phyloP scores from a whole-genome alignment of 495 filamentous ascomycete species.

The Usnea hakonensis region DNA sequence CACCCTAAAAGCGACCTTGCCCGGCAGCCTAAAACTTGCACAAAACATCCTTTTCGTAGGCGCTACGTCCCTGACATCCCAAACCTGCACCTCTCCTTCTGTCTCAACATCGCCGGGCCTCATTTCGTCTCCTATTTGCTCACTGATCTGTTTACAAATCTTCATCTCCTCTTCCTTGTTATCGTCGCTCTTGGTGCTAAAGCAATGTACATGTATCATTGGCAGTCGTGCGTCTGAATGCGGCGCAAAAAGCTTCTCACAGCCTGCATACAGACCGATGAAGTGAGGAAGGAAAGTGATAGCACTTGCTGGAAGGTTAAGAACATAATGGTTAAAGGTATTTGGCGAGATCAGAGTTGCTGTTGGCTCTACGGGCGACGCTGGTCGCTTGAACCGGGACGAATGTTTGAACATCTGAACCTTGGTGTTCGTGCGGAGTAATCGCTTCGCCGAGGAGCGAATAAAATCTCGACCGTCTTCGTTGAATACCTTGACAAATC shows the following conservation, averaged over 20 bases:
- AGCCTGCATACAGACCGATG: slow-evolving; percentile 67
- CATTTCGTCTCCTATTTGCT: slow-evolving; percentile 54
- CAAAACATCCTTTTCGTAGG: slow-evolving; percentile 97
- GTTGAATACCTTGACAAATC: slow-evolving; percentile 72
- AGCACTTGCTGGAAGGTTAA: slow-evolving; percentile 91
- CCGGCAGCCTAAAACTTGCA: slow-evolving; percentile 77
- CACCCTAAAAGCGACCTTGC: slow-evolving; percentile 64
- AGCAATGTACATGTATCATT: slow-evolving; percentile 87
- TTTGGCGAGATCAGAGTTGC: slow-evolving; percentile 48
- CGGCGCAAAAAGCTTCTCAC: slow-evolving; percentile 57
- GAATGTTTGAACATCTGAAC: slow-evolving; percentile 34
- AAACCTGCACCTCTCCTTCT: slow-evolving; percentile 54
- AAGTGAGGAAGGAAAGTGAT: slow-evolving; percentile 80
- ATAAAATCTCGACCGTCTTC: slow-evolving; percentile 78
- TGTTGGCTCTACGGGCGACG: slow-evolving; percentile 30
- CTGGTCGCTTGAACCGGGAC: slow-evolving; percentile 29
- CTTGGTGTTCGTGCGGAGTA: slow-evolving; percentile 46
- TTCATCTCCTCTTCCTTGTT: slow-evolving; percentile 53
- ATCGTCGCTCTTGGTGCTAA: slow-evolving; percentile 66
- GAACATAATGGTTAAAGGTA: slow-evolving; percentile 82
- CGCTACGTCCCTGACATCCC: slow-evolving; percentile 80
- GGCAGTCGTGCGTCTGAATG: slow-evolving; percentile 54
- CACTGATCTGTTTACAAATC: slow-evolving; percentile 61
- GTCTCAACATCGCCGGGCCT: slow-evolving; percentile 47
- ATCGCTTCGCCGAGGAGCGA: slow-evolving; percentile 50